Evolutionary conservation across 805 yeast genomes (phyloP), one percentile per base, ranked within the genome.

Genomic region (Zygotorulaspora chibaensis): DNA sequence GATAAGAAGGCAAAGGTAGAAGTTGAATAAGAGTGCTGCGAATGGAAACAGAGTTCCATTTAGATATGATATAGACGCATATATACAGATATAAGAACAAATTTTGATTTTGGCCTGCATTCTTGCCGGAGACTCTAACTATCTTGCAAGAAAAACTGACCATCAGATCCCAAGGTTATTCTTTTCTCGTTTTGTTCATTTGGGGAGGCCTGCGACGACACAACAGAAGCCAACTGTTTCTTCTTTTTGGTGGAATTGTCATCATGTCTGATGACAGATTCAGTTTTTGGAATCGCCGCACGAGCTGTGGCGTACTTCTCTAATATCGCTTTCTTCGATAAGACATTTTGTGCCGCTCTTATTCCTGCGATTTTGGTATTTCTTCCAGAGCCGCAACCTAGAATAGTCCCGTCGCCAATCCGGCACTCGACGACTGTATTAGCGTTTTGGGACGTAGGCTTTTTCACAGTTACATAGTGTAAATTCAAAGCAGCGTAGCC

Each of bases 321-420:
- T 38, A 88, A 70, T 26, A 79, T 46, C 0, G 68, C 69, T 35
- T 75, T 76, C 51, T 87, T 80, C 9, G 68, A 65, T 38, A 91
- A 68, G 0, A 91, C 96, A 42, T 72, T 70, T 81, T 83, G 83
- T 0, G 99, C 99, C 0, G 97, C 96, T 45, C 83, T 71, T 17
- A 79, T 64, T 0, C 96, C 93, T 0, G 97, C 98, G 25, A 80
- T 83, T 61, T 84, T 86, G 3, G 73, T 69, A 50, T 79, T 83
- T 18, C 76, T 72, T 2, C 87, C 98, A 6, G 65, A 68, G 3
- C 96, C 98, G 3, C 63, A 66, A 0, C 96, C 96, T 18, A 91
- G 57, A 1, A 72, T 69, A 3, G 78, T 69, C 16, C 82, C 88
- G 45, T 75, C 79, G 2, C 75, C 80, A 62, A 88, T 78, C 34